phyloP scores from a whole-genome alignment of 352 stramenopile genomes.

The Pythium dissimile region DNA sequence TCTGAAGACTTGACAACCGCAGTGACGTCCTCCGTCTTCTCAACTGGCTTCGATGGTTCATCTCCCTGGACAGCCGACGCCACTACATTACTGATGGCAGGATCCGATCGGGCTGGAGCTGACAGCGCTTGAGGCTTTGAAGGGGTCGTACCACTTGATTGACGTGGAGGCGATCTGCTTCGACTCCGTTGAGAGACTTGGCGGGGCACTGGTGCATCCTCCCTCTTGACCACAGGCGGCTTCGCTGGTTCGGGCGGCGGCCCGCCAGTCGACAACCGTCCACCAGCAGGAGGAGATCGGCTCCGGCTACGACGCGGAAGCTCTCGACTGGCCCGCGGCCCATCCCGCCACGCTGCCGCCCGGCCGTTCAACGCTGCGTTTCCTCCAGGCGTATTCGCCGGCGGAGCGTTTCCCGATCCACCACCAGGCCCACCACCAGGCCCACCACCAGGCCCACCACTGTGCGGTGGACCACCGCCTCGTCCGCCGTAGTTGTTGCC shows the following conservation, averaged over 20 bases:
- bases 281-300: slow-evolving; percentile 10
- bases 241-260: background rate
- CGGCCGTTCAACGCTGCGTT: background rate
- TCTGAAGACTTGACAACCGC: too few relatives aligned
- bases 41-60: too few relatives aligned
- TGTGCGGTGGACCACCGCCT: slow-evolving; percentile 2
- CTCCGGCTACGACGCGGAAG: slow-evolving; percentile 11
- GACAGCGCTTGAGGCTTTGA: too few relatives aligned
- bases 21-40: too few relatives aligned
- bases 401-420: background rate
- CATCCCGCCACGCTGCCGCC: slow-evolving; percentile 14
- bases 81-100: too few relatives aligned
- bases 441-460: background rate
- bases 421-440: background rate
- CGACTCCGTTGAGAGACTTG: background rate
- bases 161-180: background rate
- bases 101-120: too few relatives aligned
- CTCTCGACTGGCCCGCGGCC: slow-evolving; percentile 7
- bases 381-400: background rate
- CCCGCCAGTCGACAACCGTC: background rate
- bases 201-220: background rate
- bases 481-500: slow-evolving; percentile 17
- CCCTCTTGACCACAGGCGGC: background rate
- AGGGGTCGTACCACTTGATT: too few relatives aligned
- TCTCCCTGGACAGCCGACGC: too few relatives aligned